These are phyloP conservation scores for Alternaria brassicae DNA, from an alignment of 2,329 filamentous ascomycete species.

Conservation along the genomic window DNA sequence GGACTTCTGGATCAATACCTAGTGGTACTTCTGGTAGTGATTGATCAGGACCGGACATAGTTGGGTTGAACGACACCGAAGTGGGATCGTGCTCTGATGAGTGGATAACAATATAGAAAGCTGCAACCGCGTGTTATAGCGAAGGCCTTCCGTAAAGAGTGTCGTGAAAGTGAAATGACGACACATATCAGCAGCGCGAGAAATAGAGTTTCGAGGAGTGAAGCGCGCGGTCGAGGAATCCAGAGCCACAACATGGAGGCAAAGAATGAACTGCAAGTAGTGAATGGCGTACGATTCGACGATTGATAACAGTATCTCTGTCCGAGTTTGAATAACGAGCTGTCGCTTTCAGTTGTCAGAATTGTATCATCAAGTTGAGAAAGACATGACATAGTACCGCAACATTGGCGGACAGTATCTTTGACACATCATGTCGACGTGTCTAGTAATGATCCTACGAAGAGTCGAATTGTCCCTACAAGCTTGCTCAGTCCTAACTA, in stretches of 20 bases:
- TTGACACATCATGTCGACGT: neutral
- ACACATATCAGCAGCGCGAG: neutral
- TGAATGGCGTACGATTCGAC: neutral
- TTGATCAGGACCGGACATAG: neutral
- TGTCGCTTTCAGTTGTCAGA: no score
- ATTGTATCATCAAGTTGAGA: no score
- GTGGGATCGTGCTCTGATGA: neutral
- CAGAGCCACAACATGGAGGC: accelerated
- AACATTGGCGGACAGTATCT: neutral
- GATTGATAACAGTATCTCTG: no score
- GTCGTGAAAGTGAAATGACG: neutral
- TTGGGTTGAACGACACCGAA: neutral
- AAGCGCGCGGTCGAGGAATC: neutral
- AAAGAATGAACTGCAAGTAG: neutral
- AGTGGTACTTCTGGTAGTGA: neutral
- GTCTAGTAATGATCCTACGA: neutral
- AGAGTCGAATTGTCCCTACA: accelerated
- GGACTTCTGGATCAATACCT: accelerated
- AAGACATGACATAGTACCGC: no score
- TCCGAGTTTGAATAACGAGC: no score
- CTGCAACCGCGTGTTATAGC: neutral
- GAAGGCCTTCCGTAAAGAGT: neutral
- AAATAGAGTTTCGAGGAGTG: neutral
- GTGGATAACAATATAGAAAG: neutral
- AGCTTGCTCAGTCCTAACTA: accelerated